phyloP scores from a whole-genome alignment of 2,329 filamentous ascomycete species.

The Sarocladium kiliense region DNA sequence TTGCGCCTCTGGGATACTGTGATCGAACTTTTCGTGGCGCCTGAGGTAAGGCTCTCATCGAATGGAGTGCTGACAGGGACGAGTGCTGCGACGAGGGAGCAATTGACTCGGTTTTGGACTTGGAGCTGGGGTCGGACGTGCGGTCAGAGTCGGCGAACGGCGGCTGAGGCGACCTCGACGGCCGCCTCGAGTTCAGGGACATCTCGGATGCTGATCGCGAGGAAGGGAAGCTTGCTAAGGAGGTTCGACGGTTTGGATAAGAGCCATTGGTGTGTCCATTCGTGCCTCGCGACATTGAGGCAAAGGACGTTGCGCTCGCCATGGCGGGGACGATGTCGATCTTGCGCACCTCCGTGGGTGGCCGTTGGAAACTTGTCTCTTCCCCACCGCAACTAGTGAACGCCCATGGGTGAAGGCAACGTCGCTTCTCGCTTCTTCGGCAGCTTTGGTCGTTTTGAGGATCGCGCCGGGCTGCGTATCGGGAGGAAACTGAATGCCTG shows the following conservation, averaged over 20 bases:
- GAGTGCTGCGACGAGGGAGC: constrained; percentile 59
- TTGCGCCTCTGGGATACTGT: constrained; percentile 68
- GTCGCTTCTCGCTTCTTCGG: not conserved
- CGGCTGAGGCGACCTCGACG: constrained; percentile 50
- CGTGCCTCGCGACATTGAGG: constrained; percentile 34
- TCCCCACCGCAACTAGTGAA: constrained; percentile 1
- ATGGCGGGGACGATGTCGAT: constrained; percentile 17
- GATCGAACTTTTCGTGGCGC: constrained; percentile 54
- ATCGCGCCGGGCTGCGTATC: not conserved
- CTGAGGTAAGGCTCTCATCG: not conserved
- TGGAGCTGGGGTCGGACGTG: constrained; percentile 53
- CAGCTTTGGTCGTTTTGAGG: not conserved
- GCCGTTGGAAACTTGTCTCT: constrained; percentile 6
- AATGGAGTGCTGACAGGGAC: constrained; percentile 40
- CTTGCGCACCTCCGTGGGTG: not conserved
- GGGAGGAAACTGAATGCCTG: not conserved
- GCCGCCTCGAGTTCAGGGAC: constrained; percentile 44
- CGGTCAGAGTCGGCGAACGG: constrained; percentile 48
- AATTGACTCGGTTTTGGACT: constrained; percentile 55
- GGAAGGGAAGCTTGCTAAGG: constrained; percentile 60
- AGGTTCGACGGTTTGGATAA: constrained; percentile 38
- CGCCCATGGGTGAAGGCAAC: not conserved
- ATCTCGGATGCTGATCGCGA: constrained; percentile 54
- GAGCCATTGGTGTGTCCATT: constrained; percentile 28
- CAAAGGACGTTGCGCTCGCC: constrained; percentile 36